Evolutionary conservation across 164 flowering plant species (phyloP), one percentile per base, ranked within the genome.

Genomic region (Stephania yunnanensis): DNA sequence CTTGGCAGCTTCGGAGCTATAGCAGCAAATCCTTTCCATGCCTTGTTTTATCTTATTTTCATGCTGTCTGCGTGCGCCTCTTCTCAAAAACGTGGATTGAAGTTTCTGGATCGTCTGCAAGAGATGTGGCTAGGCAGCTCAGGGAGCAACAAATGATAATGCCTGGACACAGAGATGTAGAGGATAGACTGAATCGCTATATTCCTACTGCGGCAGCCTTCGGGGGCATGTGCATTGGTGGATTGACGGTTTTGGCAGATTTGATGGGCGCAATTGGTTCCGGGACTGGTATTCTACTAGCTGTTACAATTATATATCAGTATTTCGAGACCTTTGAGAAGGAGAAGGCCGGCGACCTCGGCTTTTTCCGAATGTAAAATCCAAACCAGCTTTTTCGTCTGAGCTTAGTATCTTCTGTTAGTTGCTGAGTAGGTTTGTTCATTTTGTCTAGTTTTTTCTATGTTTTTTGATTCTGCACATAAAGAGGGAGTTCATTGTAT

Each of bases 41-140:
- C 89, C 4, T 75, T 88, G 30, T 90, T 88, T 77, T 89, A 90
- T 75, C 85, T 90, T 25, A 84, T 88, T 46, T 90, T 89, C 72
- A 89, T 90, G 94, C 81, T 90, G 69, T 83, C 90, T 10, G 91
- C 95, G 6, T 90, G 95, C 82, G 94, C 94, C 81, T 90, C 29
- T 88, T 90, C 78, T 89, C 94, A 25, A 90, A 89, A 79, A 90
- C 94, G 25, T 90, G 92, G 92, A 88, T 90, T 76, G 92, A 90
- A 81, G 94, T 90, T 73, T 90, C 92, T 71, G 94, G 92, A 74
- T 90, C 92, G 2, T 90, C 94, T 74, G 92, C 92, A 42, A 87
- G 73, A 80, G 92, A 89, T 85, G 94, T 90, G n/a, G 94, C 92
- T 70, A 70, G 46, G 72, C 72, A 70, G 55, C 72, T 70, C 31